Evolutionary conservation across 148 eudicot species (phyloP), one percentile per base, ranked within the genome.

Genomic region (Tetragonia tetragonoides): DNA sequence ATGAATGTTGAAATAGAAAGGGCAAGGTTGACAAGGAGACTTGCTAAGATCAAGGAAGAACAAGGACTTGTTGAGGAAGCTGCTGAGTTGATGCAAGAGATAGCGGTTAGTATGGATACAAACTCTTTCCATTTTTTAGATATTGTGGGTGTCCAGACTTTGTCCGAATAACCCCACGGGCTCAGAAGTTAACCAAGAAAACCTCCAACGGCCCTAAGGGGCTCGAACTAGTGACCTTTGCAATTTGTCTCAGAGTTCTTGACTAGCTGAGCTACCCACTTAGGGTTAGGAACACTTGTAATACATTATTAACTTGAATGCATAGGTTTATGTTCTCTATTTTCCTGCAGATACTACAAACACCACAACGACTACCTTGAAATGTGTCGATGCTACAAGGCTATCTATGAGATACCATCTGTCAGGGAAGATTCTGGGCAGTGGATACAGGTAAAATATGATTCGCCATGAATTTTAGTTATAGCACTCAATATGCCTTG

Each of bases 81-180:
- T 83, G 99, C 99, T 54, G 97, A 95, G 75, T 82, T 95, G 83
- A 95, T 95, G 97, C 99, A 95, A 84, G 99, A 95, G 86, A 83
- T 95, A 79, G 99, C 97, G 76, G 99, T 95, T 56, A 82, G 97
- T 90, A 64, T 72, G 12, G 61, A 66, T 34, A 28, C 1, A 1
- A 28, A 28, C 34, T 28, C 34, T 28, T 28, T 28, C 34, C 34
- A 28, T 28, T 28, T 28, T 28, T 28, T 28, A 28, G 34, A 28
- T 28, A 28, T 28, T 1, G 34, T 1, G 34, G 34, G 0, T 28
- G 34, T 28, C 34, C 34, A 28, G 34, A 28, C 34, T 28, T 28
- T 28, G 34, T 28, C 34, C 34, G 34, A 28, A 28, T 28, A 28
- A 28, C 34, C 34, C 34, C 34, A 28, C 34, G 34, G 34, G 34